These are phyloP conservation scores for Scutellaria baicalensis DNA, from an alignment of 257 asterid genomes.

Conservation along the genomic window DNA sequence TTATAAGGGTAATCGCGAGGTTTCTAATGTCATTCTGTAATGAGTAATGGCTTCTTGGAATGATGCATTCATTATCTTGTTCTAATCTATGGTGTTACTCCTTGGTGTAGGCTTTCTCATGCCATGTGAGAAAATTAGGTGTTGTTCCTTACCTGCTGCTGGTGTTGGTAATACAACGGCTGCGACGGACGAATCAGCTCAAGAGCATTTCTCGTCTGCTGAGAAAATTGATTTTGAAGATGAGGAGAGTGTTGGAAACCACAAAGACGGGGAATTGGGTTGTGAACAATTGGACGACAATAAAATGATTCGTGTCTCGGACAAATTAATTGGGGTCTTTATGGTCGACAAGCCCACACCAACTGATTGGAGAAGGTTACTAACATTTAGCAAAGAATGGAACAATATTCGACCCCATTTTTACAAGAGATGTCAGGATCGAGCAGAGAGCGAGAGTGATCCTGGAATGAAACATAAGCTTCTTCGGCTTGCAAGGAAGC, in stretches of 20 bases:
- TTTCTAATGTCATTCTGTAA: neutral
- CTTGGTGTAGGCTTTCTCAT: constrained; percentile 27
- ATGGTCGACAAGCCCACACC: constrained; percentile 88
- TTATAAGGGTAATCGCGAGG: neutral
- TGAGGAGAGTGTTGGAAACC: constrained; percentile 15
- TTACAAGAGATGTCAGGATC: constrained; percentile 61
- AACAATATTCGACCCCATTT: constrained; percentile 69
- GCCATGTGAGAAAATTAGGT: constrained; percentile 19
- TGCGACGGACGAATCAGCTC: constrained; percentile 22
- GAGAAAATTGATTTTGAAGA: constrained; percentile 19
- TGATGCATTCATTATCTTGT: neutral
- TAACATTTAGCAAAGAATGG: constrained; percentile 89
- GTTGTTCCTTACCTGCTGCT: constrained; percentile 18
- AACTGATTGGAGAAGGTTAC: constrained; percentile 78
- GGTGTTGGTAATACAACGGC: constrained; percentile 37
- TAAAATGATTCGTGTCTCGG: constrained; percentile 66
- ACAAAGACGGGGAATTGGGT: constrained; percentile 17
- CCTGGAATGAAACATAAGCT: constrained; percentile 73
- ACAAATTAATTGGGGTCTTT: constrained; percentile 77
- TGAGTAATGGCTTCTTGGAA: neutral
- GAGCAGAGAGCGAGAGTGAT: constrained; percentile 64
- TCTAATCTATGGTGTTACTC: neutral
- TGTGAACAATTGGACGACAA: constrained; percentile 38
- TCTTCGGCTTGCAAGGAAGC: constrained; percentile 76
- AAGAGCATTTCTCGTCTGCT: constrained; percentile 20